Conservation (phyloP, 2,329 filamentous ascomycete genomes). For the Bipolaris sorokiniana region DNA sequence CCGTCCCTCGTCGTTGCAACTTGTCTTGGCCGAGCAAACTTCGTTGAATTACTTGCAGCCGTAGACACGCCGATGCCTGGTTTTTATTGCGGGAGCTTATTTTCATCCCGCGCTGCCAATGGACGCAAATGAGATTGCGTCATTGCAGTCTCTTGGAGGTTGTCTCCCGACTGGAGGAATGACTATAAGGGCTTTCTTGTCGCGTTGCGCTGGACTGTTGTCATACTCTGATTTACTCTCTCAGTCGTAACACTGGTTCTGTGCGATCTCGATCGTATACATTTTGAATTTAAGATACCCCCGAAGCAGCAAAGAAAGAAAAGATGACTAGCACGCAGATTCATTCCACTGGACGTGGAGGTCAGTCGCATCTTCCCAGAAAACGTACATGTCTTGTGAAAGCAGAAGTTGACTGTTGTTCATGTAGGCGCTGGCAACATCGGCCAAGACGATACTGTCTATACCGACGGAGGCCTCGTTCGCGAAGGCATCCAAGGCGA, state of each 20-base stretch:
- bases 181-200: slow-evolving; percentile 40
- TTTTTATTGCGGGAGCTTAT: slow-evolving; percentile 18
- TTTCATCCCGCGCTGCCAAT: slow-evolving; percentile 40
- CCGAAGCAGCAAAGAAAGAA: slow-evolving; percentile 1
- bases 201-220: slow-evolving; percentile 13
- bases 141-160: slow-evolving; percentile 26
- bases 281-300: slow-evolving; percentile 16
- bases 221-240: slow-evolving; percentile 11
- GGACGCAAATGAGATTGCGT: slow-evolving; percentile 34
- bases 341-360: slow-evolving; percentile 64
- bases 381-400: neutral
- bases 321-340: slow-evolving; percentile 48
- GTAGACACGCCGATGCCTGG: slow-evolving; percentile 22
- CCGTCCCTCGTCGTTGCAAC: slow-evolving; percentile 21
- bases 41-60: slow-evolving; percentile 24
- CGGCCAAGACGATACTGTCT: slow-evolving; percentile 56
- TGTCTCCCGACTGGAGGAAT: slow-evolving; percentile 31
- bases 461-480: slow-evolving; percentile 54
- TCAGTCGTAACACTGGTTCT: slow-evolving; percentile 17
- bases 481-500: slow-evolving; percentile 54
- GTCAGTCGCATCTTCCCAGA: slow-evolving; percentile 44
- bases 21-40: slow-evolving; percentile 26
- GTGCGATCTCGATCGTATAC: slow-evolving; percentile 7
- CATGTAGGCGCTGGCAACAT: slow-evolving; percentile 64
- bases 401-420: slow-evolving; percentile 13